Conservation (phyloP, 495 filamentous ascomycete genomes). For the Daldinia bambusicola region DNA sequence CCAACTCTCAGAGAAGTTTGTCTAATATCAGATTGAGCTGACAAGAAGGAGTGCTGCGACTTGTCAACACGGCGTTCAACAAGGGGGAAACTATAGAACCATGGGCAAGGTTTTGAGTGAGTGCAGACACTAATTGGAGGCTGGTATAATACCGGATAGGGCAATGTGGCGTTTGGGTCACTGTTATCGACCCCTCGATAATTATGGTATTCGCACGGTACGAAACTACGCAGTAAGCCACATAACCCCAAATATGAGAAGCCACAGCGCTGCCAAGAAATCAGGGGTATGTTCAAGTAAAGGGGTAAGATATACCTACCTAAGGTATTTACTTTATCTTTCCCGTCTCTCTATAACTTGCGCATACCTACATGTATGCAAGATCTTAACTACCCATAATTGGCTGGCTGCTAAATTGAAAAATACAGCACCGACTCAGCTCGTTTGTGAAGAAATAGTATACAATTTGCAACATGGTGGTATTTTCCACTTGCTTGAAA, state of each 20-base stretch:
- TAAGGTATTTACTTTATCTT: no score
- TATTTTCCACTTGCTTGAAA: no score
- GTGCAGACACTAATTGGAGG: constrained; percentile 20
- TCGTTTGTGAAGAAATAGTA: no score
- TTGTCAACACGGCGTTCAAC: constrained; percentile 5
- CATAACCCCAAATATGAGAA: not conserved
- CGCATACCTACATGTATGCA: no score
- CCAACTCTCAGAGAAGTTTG: not conserved
- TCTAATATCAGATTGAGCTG: not conserved
- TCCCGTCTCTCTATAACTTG: no score
- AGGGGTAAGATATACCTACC: not conserved
- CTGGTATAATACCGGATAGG: constrained; percentile 6
- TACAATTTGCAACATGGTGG: no score
- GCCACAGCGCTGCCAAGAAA: not conserved
- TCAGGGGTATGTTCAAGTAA: not conserved
- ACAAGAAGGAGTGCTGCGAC: not conserved
- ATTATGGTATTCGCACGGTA: constrained; percentile 14
- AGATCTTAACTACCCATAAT: no score
- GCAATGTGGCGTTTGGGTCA: constrained; percentile 3
- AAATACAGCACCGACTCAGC: no score
- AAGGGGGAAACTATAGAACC: constrained; percentile 10
- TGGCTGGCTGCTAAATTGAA: no score
- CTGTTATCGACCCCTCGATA: constrained; percentile 22
- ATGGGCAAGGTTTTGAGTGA: not conserved
- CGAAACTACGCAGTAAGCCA: not conserved